Base-by-base conservation (phyloP, 139 green algal species). In the Coelastrella sp. region DNA sequence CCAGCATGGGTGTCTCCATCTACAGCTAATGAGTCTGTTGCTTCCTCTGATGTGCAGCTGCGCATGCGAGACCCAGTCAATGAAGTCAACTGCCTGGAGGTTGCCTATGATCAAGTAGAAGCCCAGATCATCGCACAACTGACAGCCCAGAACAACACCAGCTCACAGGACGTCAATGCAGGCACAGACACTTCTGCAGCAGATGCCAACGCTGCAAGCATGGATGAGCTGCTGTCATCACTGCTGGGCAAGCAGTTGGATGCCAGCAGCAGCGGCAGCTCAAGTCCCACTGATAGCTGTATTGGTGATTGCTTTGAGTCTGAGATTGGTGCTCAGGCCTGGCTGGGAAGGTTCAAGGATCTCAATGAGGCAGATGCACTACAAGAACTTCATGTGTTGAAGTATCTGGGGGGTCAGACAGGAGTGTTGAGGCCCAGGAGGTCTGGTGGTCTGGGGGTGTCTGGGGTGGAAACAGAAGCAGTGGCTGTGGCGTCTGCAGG, bases 271-370 rank as follows among this genome's bases (percentile, higher is more conserved):
- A 60, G 59, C 38, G 40, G 76, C 76, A 60, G 60, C 64, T 35
- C 35, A 48, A 63, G 67, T 67, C 32, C 34, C 48, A 30, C 5
- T 21, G 4, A 5, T 2, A 43, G n/a, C n/a, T 50, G 35, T 35
- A 35, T 11, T 8, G 34, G 45, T 37, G 45, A 74, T 19, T 67
- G 67, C 25, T 34, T 40, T 34, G 57, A 53, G 51, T 43, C 43
- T 7, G 48, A 37, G 38, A 38, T 78, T 67, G 79, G 64, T 34
- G 38, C 66, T 45, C 19, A 38, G 41, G 66, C 15, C 8, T 86
- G 68, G 68, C 50, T 86, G 17, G 51, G 79, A 38, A 32, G 81
- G 34, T 81, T 86, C 41, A 72, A 86, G 68, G 81, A 32, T 25
- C 17, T 85, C 64, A 68, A 7, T 19, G 79, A 85, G 48, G 64